A percentile compares a stretch with the other conserved stretches of the same genome.
These are phyloP conservation scores for Stereocaulon alpinum DNA, from an alignment of 495 filamentous ascomycete species.

Conservation along the genomic window DNA sequence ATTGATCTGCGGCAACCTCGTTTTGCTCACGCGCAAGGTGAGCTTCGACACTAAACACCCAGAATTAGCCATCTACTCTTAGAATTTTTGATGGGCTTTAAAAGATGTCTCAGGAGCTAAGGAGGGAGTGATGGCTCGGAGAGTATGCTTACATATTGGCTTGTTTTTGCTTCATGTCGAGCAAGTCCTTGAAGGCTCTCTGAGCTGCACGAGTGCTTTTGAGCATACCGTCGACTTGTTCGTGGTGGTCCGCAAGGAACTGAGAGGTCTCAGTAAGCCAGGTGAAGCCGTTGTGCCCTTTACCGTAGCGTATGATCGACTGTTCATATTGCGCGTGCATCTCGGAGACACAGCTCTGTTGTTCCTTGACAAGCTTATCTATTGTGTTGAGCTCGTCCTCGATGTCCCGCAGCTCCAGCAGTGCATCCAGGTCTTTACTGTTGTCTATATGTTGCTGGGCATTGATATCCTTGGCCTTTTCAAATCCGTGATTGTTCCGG, in stretches of 20 bases:
- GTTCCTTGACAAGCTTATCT: constrained; percentile 46
- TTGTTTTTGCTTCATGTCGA: constrained; percentile 60
- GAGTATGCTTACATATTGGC: constrained; percentile 39
- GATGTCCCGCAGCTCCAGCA: constrained; percentile 56
- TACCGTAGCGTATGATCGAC: constrained; percentile 24
- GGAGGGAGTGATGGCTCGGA: too few species aligned
- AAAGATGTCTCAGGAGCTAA: too few species aligned
- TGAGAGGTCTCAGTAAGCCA: constrained; percentile 43
- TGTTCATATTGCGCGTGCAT: constrained; percentile 38
- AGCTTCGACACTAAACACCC: constrained; percentile 38
- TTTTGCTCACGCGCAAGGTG: constrained; percentile 53
- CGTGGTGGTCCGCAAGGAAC: constrained; percentile 46
- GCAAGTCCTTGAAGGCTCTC: constrained; percentile 49
- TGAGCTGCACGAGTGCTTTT: constrained; percentile 36
- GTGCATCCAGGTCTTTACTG: constrained; percentile 50
- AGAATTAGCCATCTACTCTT: too few species aligned
- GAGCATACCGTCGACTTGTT: constrained; percentile 49
- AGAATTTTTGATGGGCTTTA: too few species aligned
- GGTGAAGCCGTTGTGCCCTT: constrained; percentile 27
- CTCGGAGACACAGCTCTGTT: constrained; percentile 38
- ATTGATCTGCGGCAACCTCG: constrained; percentile 52
- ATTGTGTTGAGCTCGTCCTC: constrained; percentile 55
- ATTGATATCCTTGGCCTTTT: constrained; percentile 14
- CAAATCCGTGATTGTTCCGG: constrained; percentile 28
- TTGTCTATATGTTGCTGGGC: constrained; percentile 29